Percentiles rank a stretch among this genome's conserved stretches.
phyloP scores from a whole-genome alignment of 2,329 filamentous ascomycete species.

The Pyrenophora teres region DNA sequence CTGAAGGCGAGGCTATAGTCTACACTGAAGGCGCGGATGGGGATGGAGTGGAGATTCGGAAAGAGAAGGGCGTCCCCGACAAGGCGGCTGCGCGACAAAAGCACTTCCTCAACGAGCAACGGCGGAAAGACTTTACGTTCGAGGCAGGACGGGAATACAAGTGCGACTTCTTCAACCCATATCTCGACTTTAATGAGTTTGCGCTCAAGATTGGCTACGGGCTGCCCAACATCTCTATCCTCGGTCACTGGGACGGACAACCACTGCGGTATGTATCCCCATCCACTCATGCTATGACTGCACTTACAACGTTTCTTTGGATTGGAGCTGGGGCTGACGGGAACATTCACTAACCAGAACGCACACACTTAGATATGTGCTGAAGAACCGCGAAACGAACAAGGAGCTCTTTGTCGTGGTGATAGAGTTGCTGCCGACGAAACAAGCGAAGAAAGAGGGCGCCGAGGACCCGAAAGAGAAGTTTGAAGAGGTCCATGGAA shows the following conservation, averaged over 20 bases:
- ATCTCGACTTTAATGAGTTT: conserved; percentile 84
- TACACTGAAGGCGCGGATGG: conserved; percentile 59
- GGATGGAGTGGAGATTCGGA: conserved; percentile 50
- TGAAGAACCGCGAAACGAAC: conserved; percentile 77
- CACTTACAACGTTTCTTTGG: not conserved
- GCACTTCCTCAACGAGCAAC: conserved; percentile 61
- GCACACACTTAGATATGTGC: conserved; percentile 86
- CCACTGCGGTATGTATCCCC: conserved; percentile 63
- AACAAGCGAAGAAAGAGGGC: conserved; percentile 53
- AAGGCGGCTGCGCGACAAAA: conserved; percentile 58
- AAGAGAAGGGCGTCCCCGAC: conserved; percentile 48
- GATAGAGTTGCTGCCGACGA: conserved; percentile 75
- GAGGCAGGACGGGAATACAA: conserved; percentile 65
- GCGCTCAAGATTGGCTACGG: conserved; percentile 59
- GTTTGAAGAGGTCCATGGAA: conserved; percentile 30
- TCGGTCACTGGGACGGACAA: conserved; percentile 82
- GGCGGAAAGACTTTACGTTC: conserved; percentile 63
- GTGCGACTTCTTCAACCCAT: conserved; percentile 86
- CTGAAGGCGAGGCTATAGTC: conserved; percentile 55
- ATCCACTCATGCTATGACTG: not conserved
- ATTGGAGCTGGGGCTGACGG: conserved; percentile 17
- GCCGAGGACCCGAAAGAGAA: conserved; percentile 29
- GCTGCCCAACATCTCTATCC: conserved; percentile 74
- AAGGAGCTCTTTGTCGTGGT: conserved; percentile 80
- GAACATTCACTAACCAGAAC: conserved; percentile 59